Conservation (phyloP, 176 grass and related monocot genomes). For the Elymus sibiricus region DNA sequence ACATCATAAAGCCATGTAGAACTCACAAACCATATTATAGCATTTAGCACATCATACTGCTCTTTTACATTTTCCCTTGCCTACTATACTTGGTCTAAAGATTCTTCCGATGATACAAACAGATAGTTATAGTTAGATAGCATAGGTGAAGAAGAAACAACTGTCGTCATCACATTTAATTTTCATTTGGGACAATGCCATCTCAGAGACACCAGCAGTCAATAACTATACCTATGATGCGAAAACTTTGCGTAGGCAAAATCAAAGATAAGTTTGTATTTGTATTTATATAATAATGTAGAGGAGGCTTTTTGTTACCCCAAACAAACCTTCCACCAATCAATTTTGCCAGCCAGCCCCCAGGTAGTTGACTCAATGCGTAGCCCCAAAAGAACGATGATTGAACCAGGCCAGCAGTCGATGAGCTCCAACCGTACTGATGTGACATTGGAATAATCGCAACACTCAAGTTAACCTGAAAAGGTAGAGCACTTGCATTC, state of each 20-base stretch:
- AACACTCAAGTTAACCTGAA: conserved; percentile 96
- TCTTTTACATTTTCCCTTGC: background rate
- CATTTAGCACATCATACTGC: background rate
- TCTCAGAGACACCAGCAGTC: background rate
- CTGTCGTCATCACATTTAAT: background rate
- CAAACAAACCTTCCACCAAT: conserved; percentile 96
- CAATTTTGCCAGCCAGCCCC: conserved; percentile 85
- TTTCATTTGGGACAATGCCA: background rate
- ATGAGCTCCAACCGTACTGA: conserved; percentile 92
- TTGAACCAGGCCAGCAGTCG: conserved; percentile 94
- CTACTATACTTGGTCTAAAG: background rate
- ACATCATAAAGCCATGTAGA: background rate
- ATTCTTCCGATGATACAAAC: background rate
- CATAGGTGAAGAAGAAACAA: conserved; percentile 1
- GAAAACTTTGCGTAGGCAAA: background rate
- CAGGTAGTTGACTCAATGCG: conserved; percentile 86
- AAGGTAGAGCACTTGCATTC: conserved; percentile 17
- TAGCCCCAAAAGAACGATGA: conserved; percentile 98
- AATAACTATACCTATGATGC: background rate
- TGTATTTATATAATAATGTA: background rate
- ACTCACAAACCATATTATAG: background rate
- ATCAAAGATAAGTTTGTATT: background rate
- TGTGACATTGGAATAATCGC: conserved; percentile 98
- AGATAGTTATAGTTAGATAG: background rate
- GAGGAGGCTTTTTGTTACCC: conserved; percentile 43